phyloP scores from a whole-genome alignment of 345 rosid genomes.

The Eucalyptus lansdowneana region DNA sequence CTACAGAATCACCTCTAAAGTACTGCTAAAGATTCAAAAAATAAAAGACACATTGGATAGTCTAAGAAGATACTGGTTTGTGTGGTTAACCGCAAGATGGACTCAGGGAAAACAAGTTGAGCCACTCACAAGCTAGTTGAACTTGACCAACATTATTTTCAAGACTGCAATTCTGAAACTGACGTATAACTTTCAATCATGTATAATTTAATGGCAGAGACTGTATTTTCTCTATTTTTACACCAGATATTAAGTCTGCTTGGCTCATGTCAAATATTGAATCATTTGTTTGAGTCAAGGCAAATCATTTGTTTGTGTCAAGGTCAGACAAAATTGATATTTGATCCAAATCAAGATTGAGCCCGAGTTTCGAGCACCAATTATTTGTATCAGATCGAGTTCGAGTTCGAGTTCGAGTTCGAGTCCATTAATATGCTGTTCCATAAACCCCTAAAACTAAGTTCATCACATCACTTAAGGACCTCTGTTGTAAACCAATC shows the following conservation, averaged over 20 bases:
- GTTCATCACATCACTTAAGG: background rate
- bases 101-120: background rate
- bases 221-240: background rate
- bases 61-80: background rate
- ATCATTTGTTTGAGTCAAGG: background rate
- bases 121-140: background rate
- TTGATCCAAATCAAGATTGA: background rate
- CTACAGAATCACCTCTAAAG: background rate
- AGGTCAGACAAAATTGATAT: background rate
- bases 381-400: background rate
- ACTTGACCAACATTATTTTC: background rate
- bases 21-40: background rate
- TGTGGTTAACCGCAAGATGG: background rate
- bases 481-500: background rate
- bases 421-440: background rate
- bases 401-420: background rate
- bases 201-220: background rate
- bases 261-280: background rate
- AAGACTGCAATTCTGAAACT: background rate
- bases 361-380: background rate
- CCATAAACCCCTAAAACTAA: background rate
- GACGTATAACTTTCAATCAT: background rate
- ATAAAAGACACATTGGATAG: background rate
- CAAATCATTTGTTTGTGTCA: background rate
- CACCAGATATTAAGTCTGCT: background rate